Conservation (phyloP, 768 basidiomycete genomes). For the Psilocybe subaeruginosa region DNA sequence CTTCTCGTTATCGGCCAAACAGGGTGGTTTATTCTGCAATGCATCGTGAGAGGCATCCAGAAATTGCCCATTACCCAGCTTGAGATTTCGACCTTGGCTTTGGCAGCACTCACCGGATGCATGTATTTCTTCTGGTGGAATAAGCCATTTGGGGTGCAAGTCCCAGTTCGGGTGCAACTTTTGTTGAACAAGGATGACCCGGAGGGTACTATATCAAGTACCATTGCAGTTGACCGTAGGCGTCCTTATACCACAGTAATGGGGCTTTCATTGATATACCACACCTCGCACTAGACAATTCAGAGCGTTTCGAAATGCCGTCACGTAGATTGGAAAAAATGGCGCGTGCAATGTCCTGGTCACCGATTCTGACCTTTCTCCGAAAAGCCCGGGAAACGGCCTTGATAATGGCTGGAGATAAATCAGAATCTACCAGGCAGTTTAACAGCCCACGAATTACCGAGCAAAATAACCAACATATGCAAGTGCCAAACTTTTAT, state of each 20-base stretch:
- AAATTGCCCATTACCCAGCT: constrained; percentile 29
- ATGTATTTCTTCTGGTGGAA: constrained; percentile 39
- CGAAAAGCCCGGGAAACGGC: too few species aligned
- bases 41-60: constrained; percentile 22
- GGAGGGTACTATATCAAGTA: too few species aligned
- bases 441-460: too few species aligned
- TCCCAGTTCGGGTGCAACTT: neutral
- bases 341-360: too few species aligned
- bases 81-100: constrained; percentile 34
- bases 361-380: too few species aligned
- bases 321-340: too few species aligned
- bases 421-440: neutral
- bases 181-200: neutral
- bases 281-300: too few species aligned
- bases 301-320: too few species aligned
- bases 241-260: too few species aligned
- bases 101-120: constrained; percentile 29
- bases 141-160: constrained; percentile 26
- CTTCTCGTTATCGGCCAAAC: constrained; percentile 32
- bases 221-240: neutral
- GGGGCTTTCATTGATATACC: too few species aligned
- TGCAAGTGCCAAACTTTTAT: neutral
- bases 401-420: too few species aligned
- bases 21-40: constrained; percentile 35
- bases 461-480: neutral